These are phyloP conservation scores for Pichia sp. DNA, from an alignment of 1,139 yeast species.

Conservation along the genomic window DNA sequence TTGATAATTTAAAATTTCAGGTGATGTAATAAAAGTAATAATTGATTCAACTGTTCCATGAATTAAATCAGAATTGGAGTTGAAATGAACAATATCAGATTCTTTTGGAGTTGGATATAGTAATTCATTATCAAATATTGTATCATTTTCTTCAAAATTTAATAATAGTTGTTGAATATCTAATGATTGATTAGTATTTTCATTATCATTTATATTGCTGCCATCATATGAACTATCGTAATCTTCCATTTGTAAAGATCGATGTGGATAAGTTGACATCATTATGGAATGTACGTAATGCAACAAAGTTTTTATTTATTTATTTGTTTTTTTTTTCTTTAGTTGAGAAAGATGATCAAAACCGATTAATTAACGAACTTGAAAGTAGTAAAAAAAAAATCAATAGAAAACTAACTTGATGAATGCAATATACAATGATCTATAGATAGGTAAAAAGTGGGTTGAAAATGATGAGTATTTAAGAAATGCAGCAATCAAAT, in stretches of 20 bases:
- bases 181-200: neutral
- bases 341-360: too few relatives aligned
- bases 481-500: neutral
- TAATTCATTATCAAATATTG: constrained; percentile 28
- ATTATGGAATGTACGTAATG: neutral
- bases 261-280: neutral
- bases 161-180: constrained; percentile 20
- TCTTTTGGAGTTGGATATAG: constrained; percentile 28
- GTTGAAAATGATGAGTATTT: neutral
- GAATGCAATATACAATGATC: neutral
- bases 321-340: neutral
- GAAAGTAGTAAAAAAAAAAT: too few relatives aligned
- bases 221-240: neutral
- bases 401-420: too few relatives aligned
- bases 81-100: constrained; percentile 26
- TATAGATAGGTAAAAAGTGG: neutral
- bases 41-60: constrained; percentile 41
- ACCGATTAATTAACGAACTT: neutral
- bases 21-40: constrained; percentile 70
- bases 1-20: constrained; percentile 71
- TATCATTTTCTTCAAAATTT: constrained; percentile 28
- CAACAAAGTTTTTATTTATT: neutral
- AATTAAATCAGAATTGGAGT: constrained; percentile 11
- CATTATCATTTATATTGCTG: neutral
- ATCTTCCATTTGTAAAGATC: neutral